Base-by-base conservation (phyloP, 441 rosid genomes). In the Populus trichocarpa region DNA sequence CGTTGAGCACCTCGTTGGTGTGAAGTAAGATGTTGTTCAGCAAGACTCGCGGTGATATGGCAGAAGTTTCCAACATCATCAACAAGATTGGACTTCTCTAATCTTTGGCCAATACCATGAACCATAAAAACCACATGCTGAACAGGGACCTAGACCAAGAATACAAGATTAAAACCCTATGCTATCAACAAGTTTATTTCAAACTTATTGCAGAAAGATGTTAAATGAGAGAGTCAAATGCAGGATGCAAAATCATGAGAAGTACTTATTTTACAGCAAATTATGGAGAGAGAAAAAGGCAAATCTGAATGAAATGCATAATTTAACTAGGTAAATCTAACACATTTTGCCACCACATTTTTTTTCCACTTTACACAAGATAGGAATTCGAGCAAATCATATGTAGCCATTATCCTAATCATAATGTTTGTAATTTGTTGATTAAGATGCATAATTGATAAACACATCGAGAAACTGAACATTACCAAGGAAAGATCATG, bases 31-130 rank as follows among this genome's bases (percentile, higher is more conserved):
- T 95, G 97, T 80, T 72, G 83, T 78, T 97, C 99, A 26, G 93
- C 90, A 80, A 97, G 95, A 84, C 80, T 81, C 64, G 90, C 89
- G 7, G 99, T 92, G 84, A 92, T 88, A 82, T 90, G 98, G 78
- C 97, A 98, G 77, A 92, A 95, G 78, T 91, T 89, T 75, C 88
- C 88, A 76, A 97, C 99, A 77, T 97, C 99, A 86, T 97, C 99
- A 70, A 95, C 98, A 90, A 97, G 89, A 83, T 93, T 97, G 71
- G 99, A 97, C 80, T 97, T 97, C 86, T 95, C 99, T 83, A 91
- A 88, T 89, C 97, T 89, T 85, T 97, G 99, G 75, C 99, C 99
- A 76, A 97, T 95, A 78, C 99, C 98, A 79, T 95, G 99, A 78
- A 97, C 97, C 99, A 97, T 97, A 82, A 97, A 97, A 65, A 97